Percentiles rank a stretch among this genome's conserved stretches.
Evolutionary conservation across 108 stramenopile genomes (phyloP).

Genomic region (Nannochloropsis salina): DNA sequence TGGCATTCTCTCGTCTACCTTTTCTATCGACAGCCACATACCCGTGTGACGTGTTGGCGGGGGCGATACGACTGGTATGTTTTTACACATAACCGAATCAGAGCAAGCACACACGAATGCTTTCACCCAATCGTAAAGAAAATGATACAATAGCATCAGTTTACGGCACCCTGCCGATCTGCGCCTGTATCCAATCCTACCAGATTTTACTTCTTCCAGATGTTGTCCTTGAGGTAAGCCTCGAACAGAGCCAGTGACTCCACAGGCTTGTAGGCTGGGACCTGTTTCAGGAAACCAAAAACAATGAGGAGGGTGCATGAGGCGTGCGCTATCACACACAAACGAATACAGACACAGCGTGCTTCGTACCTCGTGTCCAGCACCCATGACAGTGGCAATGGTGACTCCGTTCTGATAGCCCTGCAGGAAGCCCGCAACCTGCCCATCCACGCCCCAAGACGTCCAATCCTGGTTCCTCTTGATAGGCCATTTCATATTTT

Average conservation of each 20-base stretch:
- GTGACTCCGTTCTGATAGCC: neutral
- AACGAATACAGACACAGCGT: neutral
- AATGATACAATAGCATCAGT: neutral
- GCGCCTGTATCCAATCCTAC: neutral
- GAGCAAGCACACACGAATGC: neutral
- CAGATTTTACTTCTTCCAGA: neutral
- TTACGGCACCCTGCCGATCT: neutral
- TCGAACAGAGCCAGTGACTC: neutral
- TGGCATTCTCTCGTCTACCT: too few species aligned
- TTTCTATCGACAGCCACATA: too few species aligned
- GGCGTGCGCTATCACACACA: neutral
- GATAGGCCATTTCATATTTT: slow-evolving; percentile 27
- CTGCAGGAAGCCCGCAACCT: slow-evolving; percentile 23
- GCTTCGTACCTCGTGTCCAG: neutral
- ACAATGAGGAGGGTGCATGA: neutral
- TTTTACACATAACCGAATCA: too few species aligned
- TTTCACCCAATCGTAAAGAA: neutral
- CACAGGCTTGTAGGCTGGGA: neutral
- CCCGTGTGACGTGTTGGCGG: too few species aligned
- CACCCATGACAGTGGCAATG: neutral
- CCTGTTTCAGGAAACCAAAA: neutral
- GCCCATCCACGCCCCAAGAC: slow-evolving; percentile 37
- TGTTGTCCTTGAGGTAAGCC: neutral
- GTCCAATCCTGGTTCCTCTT: slow-evolving; percentile 25
- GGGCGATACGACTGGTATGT: too few species aligned